phyloP scores from a whole-genome alignment of 805 yeast genomes.

The Debaryomyces hansenii region DNA sequence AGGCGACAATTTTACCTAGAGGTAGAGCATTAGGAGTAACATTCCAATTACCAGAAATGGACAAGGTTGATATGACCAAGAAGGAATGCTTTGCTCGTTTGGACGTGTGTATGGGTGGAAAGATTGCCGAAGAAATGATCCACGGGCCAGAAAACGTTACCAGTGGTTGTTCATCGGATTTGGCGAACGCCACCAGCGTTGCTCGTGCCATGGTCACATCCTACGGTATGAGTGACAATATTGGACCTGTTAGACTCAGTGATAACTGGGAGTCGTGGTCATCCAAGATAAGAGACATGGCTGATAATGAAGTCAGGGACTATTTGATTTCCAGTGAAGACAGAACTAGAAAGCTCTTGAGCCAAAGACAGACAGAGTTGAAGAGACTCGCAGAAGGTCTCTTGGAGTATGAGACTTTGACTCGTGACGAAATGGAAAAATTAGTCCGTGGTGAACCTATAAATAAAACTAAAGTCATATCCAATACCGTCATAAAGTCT shows the following conservation, averaged over 20 bases:
- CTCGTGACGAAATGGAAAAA: conserved; percentile 84
- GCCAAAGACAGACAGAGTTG: conserved; percentile 65
- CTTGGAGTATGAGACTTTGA: conserved; percentile 92
- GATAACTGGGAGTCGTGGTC: conserved; percentile 98
- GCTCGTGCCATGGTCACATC: conserved; percentile 97
- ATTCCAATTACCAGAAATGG: conserved; percentile 97
- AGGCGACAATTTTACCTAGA: conserved; percentile 95
- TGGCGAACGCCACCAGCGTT: conserved; percentile 83
- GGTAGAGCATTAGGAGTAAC: conserved; percentile 97
- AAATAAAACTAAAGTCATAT: conserved; percentile 62
- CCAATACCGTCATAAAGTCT: conserved; percentile 63
- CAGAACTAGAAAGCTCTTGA: conserved; percentile 71
- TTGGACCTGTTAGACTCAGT: conserved; percentile 88
- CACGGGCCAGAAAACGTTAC: conserved; percentile 93
- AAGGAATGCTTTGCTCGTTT: conserved; percentile 86
- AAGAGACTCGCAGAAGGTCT: conserved; percentile 89
- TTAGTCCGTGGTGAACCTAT: conserved; percentile 79
- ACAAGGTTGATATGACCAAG: conserved; percentile 89
- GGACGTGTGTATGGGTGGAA: conserved; percentile 99
- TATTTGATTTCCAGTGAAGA: conserved; percentile 73
- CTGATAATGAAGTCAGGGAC: conserved; percentile 87
- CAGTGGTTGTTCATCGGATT: conserved; percentile 92
- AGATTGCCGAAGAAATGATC: conserved; percentile 90
- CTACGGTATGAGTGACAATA: conserved; percentile 92
- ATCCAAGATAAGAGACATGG: conserved; percentile 78